phyloP scores from a whole-genome alignment of 257 asterid species.

The Euphrasia confusa region DNA sequence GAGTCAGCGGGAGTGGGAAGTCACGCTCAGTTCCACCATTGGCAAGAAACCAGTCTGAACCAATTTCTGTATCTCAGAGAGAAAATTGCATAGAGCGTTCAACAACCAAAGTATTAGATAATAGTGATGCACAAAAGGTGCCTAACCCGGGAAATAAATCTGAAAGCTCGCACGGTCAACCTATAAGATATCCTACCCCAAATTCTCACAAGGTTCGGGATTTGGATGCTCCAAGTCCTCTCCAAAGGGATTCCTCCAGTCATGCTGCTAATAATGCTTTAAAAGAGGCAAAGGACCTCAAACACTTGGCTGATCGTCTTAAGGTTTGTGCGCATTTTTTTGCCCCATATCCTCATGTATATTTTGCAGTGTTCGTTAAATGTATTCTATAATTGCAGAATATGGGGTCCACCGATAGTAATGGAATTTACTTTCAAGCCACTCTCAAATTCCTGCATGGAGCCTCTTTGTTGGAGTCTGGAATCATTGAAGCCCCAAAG shows the following conservation, averaged over 20 bases:
- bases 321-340: slow-evolving; percentile 50
- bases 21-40: slow-evolving; percentile 72
- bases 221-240: slow-evolving; percentile 69
- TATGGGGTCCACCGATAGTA: slow-evolving; percentile 77
- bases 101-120: slow-evolving; percentile 37
- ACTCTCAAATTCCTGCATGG: slow-evolving; percentile 91
- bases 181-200: slow-evolving; percentile 55
- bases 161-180: slow-evolving; percentile 52
- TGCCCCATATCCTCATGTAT: neutral
- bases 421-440: slow-evolving; percentile 76
- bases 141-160: slow-evolving; percentile 49
- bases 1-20: slow-evolving; percentile 48
- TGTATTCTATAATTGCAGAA: slow-evolving; percentile 43
- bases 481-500: slow-evolving; percentile 65
- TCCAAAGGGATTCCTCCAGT: slow-evolving; percentile 73
- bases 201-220: slow-evolving; percentile 53
- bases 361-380: slow-evolving; percentile 24
- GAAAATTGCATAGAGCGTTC: slow-evolving; percentile 40
- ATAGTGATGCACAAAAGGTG: slow-evolving; percentile 40
- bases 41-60: slow-evolving; percentile 47
- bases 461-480: slow-evolving; percentile 82
- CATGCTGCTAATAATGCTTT: slow-evolving; percentile 78
- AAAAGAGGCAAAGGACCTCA: slow-evolving; percentile 93
- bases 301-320: slow-evolving; percentile 89
- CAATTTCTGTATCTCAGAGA: slow-evolving; percentile 26